phyloP scores from a whole-genome alignment of 1,284 basidiomycete genomes.

The Cystobasidium slooffiae region DNA sequence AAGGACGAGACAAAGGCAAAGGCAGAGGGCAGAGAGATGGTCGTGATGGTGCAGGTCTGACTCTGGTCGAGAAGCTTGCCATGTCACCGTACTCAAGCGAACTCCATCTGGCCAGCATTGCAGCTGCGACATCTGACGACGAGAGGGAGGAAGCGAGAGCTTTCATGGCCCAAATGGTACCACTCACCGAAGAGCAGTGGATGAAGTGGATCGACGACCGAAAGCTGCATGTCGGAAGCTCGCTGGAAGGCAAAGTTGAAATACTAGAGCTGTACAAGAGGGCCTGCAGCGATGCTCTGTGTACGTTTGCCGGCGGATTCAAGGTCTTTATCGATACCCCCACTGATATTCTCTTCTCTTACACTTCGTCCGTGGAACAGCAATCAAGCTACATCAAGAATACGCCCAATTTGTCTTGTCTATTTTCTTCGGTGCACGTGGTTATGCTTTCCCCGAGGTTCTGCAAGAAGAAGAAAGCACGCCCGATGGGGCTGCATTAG shows the following conservation, averaged over 20 bases:
- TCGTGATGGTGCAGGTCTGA: not conserved
- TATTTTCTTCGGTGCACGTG: conserved; percentile 46
- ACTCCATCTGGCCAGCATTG: conserved; percentile 45
- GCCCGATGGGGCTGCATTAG: conserved; percentile 41
- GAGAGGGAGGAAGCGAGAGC: conserved; percentile 37
- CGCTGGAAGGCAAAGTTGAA: conserved; percentile 43
- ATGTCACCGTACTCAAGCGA: conserved; percentile 41
- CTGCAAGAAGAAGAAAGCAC: conserved; percentile 41
- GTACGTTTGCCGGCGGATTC: conserved; percentile 35
- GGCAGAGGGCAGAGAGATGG: not conserved
- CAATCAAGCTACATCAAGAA: conserved; percentile 44
- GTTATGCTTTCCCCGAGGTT: conserved; percentile 36
- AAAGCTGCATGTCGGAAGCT: conserved; percentile 28
- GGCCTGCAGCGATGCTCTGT: conserved; percentile 44
- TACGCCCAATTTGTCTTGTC: conserved; percentile 46
- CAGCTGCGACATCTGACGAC: conserved; percentile 31
- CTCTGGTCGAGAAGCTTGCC: conserved; percentile 42
- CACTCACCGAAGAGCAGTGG: conserved; percentile 42
- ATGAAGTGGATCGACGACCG: conserved; percentile 46
- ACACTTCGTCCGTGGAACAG: conserved; percentile 18
- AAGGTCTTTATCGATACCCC: not conserved
- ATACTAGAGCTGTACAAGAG: conserved; percentile 49
- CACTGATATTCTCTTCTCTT: not conserved
- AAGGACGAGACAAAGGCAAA: not conserved
- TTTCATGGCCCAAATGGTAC: conserved; percentile 38